phyloP scores from a whole-genome alignment of 2,329 filamentous ascomycete species.

The Penicillium sp. region DNA sequence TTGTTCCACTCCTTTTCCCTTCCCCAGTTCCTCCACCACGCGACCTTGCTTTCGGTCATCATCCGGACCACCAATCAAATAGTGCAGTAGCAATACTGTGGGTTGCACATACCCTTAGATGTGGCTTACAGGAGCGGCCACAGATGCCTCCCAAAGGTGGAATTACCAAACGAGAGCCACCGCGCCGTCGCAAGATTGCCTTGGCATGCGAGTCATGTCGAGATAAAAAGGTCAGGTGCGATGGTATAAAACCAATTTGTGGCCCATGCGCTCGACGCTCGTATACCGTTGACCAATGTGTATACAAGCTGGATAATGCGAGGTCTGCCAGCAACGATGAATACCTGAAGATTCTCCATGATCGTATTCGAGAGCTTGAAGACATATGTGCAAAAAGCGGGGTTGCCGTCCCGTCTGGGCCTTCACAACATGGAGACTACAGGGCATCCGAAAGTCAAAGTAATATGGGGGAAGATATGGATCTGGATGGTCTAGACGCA shows the following conservation, averaged over 20 bases:
- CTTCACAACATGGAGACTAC: background rate
- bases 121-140: background rate
- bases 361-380: constrained; percentile 31
- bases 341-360: constrained; percentile 26
- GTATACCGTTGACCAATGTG: constrained; percentile 35
- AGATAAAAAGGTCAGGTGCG: constrained; percentile 44
- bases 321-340: constrained; percentile 40
- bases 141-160: constrained; percentile 17
- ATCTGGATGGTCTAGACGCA: constrained; percentile 1
- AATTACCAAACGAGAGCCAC: constrained; percentile 15
- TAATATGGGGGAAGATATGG: background rate
- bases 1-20: background rate
- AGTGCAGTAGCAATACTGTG: background rate
- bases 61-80: constrained; percentile 3
- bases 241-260: constrained; percentile 47
- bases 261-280: constrained; percentile 41
- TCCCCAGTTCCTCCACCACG: background rate
- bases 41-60: background rate
- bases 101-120: background rate
- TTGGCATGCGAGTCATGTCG: constrained; percentile 46
- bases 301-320: constrained; percentile 41
- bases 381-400: constrained; percentile 23
- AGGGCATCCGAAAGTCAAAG: background rate
- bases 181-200: constrained; percentile 31
- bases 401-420: constrained; percentile 16